Evolutionary conservation across 1,139 yeast genomes (phyloP), one percentile per base, ranked within the genome.

Genomic region (Geotrichum restrictum): DNA sequence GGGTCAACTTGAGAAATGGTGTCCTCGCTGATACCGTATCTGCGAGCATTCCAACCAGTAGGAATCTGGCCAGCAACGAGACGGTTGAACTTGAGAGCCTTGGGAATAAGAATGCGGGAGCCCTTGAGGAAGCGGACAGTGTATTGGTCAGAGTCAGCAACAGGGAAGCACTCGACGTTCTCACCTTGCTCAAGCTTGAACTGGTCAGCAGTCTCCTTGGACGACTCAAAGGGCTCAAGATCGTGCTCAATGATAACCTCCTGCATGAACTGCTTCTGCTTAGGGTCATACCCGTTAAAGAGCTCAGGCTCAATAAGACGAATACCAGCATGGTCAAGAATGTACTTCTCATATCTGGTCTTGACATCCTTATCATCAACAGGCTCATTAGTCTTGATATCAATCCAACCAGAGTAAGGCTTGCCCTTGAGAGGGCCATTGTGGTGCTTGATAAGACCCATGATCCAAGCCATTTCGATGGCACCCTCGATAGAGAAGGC

Each of bases 381-480:
- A 40, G 97, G 97, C 66, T 82, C 82, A 64, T 81, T 84, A 57
- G 96, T 83, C 80, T 93, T 91, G 60, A 96, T 83, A 69, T 93
- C 98, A 62, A 93, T 87, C 98, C 98, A 93, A 62, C 98, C 98
- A 53, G 94, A 78, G 76, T 89, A 89, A 57, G 80, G 80, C 68
- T 76, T 76, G 68, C 96, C 96, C 81, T 91, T 91, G 70, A 91
- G 79, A 70, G 82, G 81, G 74, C 97, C 98, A 62, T 88, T 88
- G 71, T 84, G 89, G 76, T 93, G 93, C 73, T 87, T 88, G 75
- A 93, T 89, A 70, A 86, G 80, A 62, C 98, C 98, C 98, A 93
- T 93, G 63, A 93, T 89, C 98, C 98, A 93, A 51, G 98, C 98
- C 96, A 93, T 91, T 77, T 93, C 98, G 69, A 93, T 86, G 67